Conservation (phyloP, 176 grass and related monocot species). For the Aegilops speltoides region DNA sequence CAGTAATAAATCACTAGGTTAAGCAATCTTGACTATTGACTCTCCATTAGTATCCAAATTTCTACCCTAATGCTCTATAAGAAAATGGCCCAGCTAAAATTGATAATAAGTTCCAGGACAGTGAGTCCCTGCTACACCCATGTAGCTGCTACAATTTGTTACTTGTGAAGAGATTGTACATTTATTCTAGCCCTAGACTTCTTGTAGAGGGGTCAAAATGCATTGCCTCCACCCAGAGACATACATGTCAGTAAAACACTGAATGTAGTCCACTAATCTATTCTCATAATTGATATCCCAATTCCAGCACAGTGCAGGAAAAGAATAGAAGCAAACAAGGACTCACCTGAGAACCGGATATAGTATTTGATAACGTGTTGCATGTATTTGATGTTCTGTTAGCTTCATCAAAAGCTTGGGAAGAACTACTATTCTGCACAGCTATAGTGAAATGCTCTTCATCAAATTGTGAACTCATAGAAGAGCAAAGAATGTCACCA, state of each 20-base stretch:
- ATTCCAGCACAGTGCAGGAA: constrained; percentile 14
- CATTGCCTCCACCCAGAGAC: background rate
- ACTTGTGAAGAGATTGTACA: background rate
- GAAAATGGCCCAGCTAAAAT: background rate
- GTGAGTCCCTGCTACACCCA: constrained; percentile 1
- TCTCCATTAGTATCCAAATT: constrained; percentile 17
- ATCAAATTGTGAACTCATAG: constrained; percentile 32
- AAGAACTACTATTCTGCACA: constrained; percentile 17
- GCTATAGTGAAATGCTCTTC: constrained; percentile 19
- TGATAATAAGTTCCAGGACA: constrained; percentile 10
- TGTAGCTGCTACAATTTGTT: constrained; percentile 11
- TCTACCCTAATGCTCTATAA: constrained; percentile 11
- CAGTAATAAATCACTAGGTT: background rate
- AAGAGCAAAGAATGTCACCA: constrained; percentile 8
- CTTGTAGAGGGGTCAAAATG: constrained; percentile 4
- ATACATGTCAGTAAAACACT: constrained; percentile 11
- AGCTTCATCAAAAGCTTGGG: constrained; percentile 24
- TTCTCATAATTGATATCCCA: constrained; percentile 1
- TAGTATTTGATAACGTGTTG: constrained; percentile 26
- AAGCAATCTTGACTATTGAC: background rate
- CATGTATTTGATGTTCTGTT: constrained; percentile 25
- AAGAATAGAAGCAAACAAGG: constrained; percentile 11
- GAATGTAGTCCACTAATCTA: background rate
- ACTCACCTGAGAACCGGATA: constrained; percentile 23
- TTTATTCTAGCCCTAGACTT: constrained; percentile 8